phyloP scores from a whole-genome alignment of 2,329 filamentous ascomycete genomes.

The Penicillium psychrosexuale region DNA sequence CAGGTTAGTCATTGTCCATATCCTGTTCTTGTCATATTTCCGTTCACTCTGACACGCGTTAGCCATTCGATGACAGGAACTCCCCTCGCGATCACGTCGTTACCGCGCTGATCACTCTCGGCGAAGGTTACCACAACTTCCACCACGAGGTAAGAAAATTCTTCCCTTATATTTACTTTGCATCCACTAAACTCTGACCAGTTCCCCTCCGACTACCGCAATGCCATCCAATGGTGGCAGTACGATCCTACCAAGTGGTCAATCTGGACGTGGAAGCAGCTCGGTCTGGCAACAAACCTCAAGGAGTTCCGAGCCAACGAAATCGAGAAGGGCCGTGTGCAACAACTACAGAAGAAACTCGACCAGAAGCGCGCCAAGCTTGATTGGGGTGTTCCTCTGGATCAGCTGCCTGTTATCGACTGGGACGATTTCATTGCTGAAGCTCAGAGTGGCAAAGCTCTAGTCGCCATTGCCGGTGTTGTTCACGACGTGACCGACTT shows the following conservation, averaged over 20 bases:
- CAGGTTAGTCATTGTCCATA: slow-evolving; percentile 44
- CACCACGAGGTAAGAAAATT: slow-evolving; percentile 61
- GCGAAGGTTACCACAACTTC: slow-evolving; percentile 88
- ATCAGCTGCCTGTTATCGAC: slow-evolving; percentile 78
- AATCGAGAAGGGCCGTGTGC: slow-evolving; percentile 85
- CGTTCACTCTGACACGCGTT: neutral
- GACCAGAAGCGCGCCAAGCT: slow-evolving; percentile 78
- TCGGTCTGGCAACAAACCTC: slow-evolving; percentile 79
- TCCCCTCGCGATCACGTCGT: slow-evolving; percentile 79
- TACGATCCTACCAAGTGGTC: slow-evolving; percentile 85
- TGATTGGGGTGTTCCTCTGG: slow-evolving; percentile 81
- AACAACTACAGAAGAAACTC: slow-evolving; percentile 89
- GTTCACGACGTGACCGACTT: slow-evolving; percentile 81
- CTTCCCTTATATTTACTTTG: neutral
- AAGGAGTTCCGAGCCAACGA: slow-evolving; percentile 91
- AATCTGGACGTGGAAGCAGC: slow-evolving; percentile 73
- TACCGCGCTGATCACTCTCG: slow-evolving; percentile 75
- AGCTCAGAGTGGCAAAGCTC: slow-evolving; percentile 71
- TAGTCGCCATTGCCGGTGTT: slow-evolving; percentile 76
- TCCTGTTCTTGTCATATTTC: neutral
- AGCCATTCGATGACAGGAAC: slow-evolving; percentile 80
- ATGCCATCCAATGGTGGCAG: slow-evolving; percentile 80
- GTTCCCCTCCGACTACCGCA: slow-evolving; percentile 84
- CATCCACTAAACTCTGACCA: neutral
- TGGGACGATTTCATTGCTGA: slow-evolving; percentile 83